Evolutionary conservation across 176 grass and related monocot genomes (phyloP), one percentile per base, ranked within the genome.

Genomic region (Poa annua): DNA sequence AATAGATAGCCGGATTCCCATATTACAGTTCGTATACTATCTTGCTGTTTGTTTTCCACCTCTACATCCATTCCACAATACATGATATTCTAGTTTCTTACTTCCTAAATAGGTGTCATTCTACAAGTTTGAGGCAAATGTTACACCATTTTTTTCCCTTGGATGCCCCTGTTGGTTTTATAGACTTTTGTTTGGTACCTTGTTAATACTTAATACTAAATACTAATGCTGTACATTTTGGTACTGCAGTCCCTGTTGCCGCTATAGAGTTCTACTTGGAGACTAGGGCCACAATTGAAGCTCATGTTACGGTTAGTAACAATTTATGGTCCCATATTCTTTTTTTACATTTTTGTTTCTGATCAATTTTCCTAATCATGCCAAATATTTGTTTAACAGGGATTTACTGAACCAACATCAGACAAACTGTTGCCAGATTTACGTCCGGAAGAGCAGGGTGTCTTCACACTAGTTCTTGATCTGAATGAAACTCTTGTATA

Each of bases 331-430:
- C 53, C 24, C 42, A 35, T 44, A 12, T 2, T 63, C 35, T 45
- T 44, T 83, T 83, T 44, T 35, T 29, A 81, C 20, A 75, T 20
- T 21, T 16, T 50, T 86, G 45, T 80, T 71, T 84, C 5, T 33
- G 38, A 66, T 49, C 20, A 77, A n/a, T 77, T 11, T 81, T 54
- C 16, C 42, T 61, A 63, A 69, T 63, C 48, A 33, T 33, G 33
- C 14, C 41, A 20, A n/a, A 36, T 77, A 44, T 81, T 79, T 76
- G 29, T 76, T 64, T 67, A 48, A 49, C 65, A 98, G 93, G 96
- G 85, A 24, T 98, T 98, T 90, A 91, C 96, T n/a, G 96, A 98
- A 85, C 96, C 96, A 34, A 93, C 87, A 76, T 98, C 96, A 71
- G 91, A 98, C 76, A 98, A 98, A 83, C 87, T 98, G 67, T 84